Evolutionary conservation across 139 green algal genomes (phyloP).

Genomic region (Micractinium conductrix): DNA sequence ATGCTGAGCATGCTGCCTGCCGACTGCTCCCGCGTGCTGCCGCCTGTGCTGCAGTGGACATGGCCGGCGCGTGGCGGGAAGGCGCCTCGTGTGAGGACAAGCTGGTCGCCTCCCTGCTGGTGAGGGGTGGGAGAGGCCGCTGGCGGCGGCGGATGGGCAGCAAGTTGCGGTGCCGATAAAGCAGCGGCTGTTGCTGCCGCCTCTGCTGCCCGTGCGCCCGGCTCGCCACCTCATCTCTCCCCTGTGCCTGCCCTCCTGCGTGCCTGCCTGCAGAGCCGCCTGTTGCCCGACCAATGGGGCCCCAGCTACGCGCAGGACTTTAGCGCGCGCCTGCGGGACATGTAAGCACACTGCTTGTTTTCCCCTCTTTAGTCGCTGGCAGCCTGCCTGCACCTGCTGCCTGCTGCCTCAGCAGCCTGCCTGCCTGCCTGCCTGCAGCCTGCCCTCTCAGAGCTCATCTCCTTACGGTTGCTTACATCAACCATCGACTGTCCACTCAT

Average conservation of each 20-base stretch:
- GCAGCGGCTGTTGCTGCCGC: too few relatives aligned
- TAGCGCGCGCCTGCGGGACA: not conserved
- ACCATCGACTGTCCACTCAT: too few relatives aligned
- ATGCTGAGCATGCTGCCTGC: not conserved
- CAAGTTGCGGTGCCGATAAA: too few relatives aligned
- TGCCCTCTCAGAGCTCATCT: not conserved
- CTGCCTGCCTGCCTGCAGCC: not conserved
- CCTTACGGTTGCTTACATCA: too few relatives aligned
- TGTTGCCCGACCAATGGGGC: not conserved
- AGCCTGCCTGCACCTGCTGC: not conserved
- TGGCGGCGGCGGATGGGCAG: too few relatives aligned
- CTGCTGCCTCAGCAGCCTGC: not conserved
- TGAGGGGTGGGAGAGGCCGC: too few relatives aligned
- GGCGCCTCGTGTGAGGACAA: conserved; percentile 45
- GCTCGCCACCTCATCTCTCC: too few relatives aligned
- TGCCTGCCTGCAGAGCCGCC: not conserved
- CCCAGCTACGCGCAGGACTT: not conserved
- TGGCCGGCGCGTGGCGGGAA: conserved; percentile 47
- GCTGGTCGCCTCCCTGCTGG: conserved; percentile 37
- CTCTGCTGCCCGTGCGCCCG: too few relatives aligned
- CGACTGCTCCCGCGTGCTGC: not conserved
- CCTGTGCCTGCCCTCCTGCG: not conserved
- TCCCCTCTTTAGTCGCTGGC: not conserved
- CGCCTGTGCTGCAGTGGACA: conserved; percentile 4
- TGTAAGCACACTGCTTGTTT: not conserved